Percentiles rank a stretch among this genome's conserved stretches.
phyloP scores from a whole-genome alignment of 169 alveolate species.

The Plasmodium cynomolgi region DNA sequence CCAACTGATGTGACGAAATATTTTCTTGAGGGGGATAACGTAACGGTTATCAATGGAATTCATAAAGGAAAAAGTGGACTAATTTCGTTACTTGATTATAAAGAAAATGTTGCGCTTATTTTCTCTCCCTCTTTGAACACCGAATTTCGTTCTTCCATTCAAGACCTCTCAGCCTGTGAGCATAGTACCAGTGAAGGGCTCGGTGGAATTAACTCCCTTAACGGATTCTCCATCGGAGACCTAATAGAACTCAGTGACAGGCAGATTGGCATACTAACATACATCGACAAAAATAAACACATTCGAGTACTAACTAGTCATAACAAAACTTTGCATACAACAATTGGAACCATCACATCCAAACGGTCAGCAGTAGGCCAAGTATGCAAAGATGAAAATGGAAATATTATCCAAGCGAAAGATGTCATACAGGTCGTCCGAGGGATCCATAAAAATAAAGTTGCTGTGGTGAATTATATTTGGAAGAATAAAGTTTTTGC shows the following conservation, averaged over 20 bases:
- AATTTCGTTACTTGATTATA: constrained; percentile 81
- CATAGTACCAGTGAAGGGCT: constrained; percentile 74
- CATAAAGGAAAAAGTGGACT: constrained; percentile 89
- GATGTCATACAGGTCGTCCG: constrained; percentile 77
- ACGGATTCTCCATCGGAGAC: constrained; percentile 88
- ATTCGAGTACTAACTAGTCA: constrained; percentile 80
- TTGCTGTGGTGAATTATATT: constrained; percentile 79
- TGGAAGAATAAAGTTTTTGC: constrained; percentile 83
- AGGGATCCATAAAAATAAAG: constrained; percentile 80
- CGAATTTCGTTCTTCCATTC: constrained; percentile 80
- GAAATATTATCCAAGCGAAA: constrained; percentile 74
- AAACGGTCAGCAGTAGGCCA: constrained; percentile 82
- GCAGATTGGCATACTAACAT: constrained; percentile 86
- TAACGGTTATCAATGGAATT: constrained; percentile 85
- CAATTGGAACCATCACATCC: constrained; percentile 79
- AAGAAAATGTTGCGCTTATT: constrained; percentile 80
- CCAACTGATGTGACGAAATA: constrained; percentile 81
- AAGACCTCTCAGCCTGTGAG: constrained; percentile 73
- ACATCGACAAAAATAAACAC: constrained; percentile 82
- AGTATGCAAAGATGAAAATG: constrained; percentile 80
- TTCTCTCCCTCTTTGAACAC: constrained; percentile 84
- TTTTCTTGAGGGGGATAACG: constrained; percentile 89
- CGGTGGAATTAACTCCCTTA: constrained; percentile 78
- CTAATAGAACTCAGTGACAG: constrained; percentile 86
- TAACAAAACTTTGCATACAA: constrained; percentile 53